Base-by-base conservation (phyloP, 768 basidiomycete genomes). In the Mycena capillaripes region DNA sequence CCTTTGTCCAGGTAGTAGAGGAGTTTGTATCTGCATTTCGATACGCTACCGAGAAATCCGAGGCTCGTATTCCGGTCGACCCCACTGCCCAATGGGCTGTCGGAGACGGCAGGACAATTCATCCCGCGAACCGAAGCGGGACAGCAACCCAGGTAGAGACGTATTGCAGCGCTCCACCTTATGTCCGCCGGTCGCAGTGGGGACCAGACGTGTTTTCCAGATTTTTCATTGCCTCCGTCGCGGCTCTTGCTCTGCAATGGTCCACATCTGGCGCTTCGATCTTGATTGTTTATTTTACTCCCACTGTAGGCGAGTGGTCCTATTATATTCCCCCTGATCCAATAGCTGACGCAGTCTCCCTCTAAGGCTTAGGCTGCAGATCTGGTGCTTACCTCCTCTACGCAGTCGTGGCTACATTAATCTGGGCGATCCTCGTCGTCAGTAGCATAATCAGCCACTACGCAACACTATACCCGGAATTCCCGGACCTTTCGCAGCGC, bases 161-260 rank as follows among this genome's bases (percentile, higher is more conserved):
- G 1, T 80, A 82, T 19, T 81, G 79, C 60, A 58, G 21, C 3
- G 71, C 75, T 2, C 65, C 72, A 9, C 16, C 30, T 23, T 44
- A 64, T 30, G 32, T 59, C 8, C 60, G 60, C 25, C 50, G 71
- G 17, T 44, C 65, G 30, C 70, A 61, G 38, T 68, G 79, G 80
- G 79, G 77, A n/a, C 76, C 60, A 0, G 77, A 76, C 1, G 55
- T 79, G 2, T 34, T 79, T n/a, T 63, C 34, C 16, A 76, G 82
- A 40, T 78, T 83, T 66, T 10, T 77, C 19, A 40, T 81, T 14
- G 82, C 83, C n/a, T 80, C 82, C 2, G 1, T 78, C 12, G 75
- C 80, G 48, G 66, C 81, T 10, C 40, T 84, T 25, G 67, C 65
- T 12, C 30, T 84, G 23, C 82, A 84, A 63, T 84, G 81, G 83